A percentile compares a stretch with the other conserved stretches of the same genome.
phyloP scores from a whole-genome alignment of 495 filamentous ascomycete species.

The Penicillium robsamsonii region DNA sequence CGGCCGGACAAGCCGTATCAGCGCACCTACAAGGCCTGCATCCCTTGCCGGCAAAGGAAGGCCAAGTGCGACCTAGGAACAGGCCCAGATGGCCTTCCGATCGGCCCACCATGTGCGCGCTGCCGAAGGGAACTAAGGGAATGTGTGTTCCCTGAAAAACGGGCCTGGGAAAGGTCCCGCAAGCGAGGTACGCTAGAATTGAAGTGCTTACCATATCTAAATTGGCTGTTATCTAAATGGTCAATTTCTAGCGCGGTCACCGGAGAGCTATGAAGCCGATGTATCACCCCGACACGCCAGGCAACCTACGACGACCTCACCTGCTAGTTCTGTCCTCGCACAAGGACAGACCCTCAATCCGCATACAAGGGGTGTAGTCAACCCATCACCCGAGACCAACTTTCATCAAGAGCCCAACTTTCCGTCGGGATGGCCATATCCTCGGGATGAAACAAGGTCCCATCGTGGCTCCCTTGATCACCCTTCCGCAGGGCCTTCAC shows the following conservation, averaged over 20 bases:
- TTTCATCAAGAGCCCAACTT: neutral
- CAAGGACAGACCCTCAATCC: neutral
- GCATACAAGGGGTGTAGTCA: neutral
- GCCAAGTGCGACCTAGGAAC: conserved; percentile 47
- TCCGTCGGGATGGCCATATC: conserved; percentile 7
- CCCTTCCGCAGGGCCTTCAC: neutral
- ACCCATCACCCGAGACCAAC: neutral
- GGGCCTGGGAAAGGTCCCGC: conserved; percentile 44
- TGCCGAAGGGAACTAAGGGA: conserved; percentile 88
- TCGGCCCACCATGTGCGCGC: conserved; percentile 88
- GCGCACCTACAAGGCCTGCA: conserved; percentile 51
- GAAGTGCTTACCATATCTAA: neutral
- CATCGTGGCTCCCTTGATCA: conserved; percentile 1
- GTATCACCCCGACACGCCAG: conserved; percentile 8
- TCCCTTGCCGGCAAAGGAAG: conserved; percentile 49
- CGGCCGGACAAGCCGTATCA: conserved; percentile 43
- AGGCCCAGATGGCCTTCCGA: conserved; percentile 74
- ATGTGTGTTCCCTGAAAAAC: conserved; percentile 88
- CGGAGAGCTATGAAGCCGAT: conserved; percentile 16
- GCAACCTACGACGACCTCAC: neutral
- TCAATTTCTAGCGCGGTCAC: conserved; percentile 19
- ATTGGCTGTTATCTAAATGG: conserved; percentile 3
- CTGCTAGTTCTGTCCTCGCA: neutral
- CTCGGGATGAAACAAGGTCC: neutral
- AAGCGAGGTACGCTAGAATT: conserved; percentile 33